Evolutionary conservation across 2,329 filamentous ascomycete genomes (phyloP), one percentile per base, ranked within the genome.

Genomic region (Stromatinia cepivora): DNA sequence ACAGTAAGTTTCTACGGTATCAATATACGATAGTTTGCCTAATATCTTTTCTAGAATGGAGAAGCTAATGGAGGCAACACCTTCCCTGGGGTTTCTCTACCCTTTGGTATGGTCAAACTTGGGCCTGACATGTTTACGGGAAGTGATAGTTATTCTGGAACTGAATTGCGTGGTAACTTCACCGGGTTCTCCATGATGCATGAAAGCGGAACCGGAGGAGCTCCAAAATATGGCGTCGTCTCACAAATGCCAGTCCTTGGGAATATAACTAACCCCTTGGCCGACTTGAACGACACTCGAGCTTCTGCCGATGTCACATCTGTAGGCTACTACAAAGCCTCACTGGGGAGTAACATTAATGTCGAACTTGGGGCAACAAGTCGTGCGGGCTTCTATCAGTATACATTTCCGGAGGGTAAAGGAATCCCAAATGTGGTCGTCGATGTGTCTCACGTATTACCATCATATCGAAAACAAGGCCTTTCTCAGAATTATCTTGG

Each of bases 211-310:
- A 92, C 88, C 0, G 89, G 89, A 5, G 89, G 89, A 1, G 87
- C 87, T 1, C 88, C 89, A 2, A 91, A 91, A 0, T 91, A 91
- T 69, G 89, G 89, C 5, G 86, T 89, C 2, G 84, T 88, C 39
- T 81, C 85, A 0, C 86, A 88, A 77, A 82, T 88, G 79, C 87
- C 86, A 0, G 78, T 85, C 10, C 74, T 84, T 0, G 86, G 85
- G 0, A 75, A 76, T 20, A 77, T 88, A 54, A 72, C 72, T 11
- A 84, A 90, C 68, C 87, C 87, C 4, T 78, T 90, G 45, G 81
- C 78, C 9, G 82, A 87, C 71, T 79, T 86, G 45, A 85, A 84
- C 31, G 82, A 87, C 34, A 82, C 82, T 1, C 84, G 89, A 76
- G 82, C 82, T 71, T 73, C 77, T 72, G 73, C 82, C 45, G 82